Percentiles rank a stretch among this genome's conserved stretches.
Evolutionary conservation across 257 asterid genomes (phyloP).

Genomic region (Penstemon barbatus): DNA sequence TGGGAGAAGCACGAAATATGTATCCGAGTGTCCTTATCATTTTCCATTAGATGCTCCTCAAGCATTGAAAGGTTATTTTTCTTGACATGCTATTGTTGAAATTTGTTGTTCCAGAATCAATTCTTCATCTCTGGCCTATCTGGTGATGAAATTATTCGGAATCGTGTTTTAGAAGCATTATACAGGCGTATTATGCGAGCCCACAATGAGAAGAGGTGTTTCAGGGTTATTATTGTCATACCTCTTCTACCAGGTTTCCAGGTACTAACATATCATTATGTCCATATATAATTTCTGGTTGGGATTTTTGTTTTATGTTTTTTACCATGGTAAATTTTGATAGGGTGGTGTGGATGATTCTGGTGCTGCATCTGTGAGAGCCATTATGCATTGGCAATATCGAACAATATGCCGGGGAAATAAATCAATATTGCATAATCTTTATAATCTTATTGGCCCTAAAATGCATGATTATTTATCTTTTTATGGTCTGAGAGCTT

Average conservation of each 20-base stretch:
- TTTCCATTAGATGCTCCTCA: constrained; percentile 15
- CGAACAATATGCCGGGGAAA: constrained; percentile 83
- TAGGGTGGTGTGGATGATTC: constrained; percentile 98
- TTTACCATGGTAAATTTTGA: constrained; percentile 30
- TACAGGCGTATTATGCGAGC: constrained; percentile 82
- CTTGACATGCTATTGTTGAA: constrained; percentile 36
- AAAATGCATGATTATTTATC: constrained; percentile 82
- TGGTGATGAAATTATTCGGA: constrained; percentile 81
- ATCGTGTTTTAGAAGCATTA: constrained; percentile 82
- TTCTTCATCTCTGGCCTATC: constrained; percentile 96
- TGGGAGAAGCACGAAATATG: constrained; percentile 3
- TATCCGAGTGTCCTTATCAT: constrained; percentile 16
- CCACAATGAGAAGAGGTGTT: constrained; percentile 75
- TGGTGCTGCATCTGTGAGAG: constrained; percentile 98
- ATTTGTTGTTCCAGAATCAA: constrained; percentile 70
- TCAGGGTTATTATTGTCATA: constrained; percentile 88
- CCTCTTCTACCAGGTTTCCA: constrained; percentile 98
- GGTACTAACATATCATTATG: constrained; percentile 46
- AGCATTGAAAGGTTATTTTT: constrained; percentile 8
- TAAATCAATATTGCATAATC: constrained; percentile 78
- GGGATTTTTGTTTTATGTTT: constrained; percentile 15
- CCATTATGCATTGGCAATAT: constrained; percentile 98
- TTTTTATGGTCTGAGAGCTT: constrained; percentile 80
- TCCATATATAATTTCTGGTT: constrained; percentile 14
- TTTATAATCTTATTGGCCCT: constrained; percentile 66